These are phyloP conservation scores for Sphagnurus paluster DNA, from an alignment of 1,284 basidiomycete genomes.

Conservation along the genomic window DNA sequence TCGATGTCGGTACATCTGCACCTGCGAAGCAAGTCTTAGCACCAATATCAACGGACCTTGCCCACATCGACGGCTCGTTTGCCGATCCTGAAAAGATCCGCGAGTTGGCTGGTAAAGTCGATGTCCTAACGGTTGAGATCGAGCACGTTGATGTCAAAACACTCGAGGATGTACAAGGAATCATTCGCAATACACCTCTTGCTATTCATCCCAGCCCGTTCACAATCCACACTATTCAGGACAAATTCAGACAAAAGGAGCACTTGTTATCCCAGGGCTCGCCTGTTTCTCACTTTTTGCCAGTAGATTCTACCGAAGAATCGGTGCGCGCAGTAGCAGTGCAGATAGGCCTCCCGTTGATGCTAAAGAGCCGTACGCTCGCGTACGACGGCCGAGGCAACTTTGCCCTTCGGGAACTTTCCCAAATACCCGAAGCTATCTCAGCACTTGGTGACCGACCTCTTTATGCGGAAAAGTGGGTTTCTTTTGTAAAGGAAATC, in stretches of 20 bases:
- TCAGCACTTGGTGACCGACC: constrained; percentile 62
- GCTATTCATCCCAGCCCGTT: constrained; percentile 84
- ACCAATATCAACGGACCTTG: constrained; percentile 44
- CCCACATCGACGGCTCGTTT: constrained; percentile 91
- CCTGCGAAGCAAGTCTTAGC: constrained; percentile 92
- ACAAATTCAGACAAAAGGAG: constrained; percentile 91
- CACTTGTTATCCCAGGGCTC: constrained; percentile 64
- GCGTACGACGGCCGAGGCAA: constrained; percentile 98
- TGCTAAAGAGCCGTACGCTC: constrained; percentile 94
- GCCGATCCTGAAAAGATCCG: constrained; percentile 80
- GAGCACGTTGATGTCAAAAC: constrained; percentile 92
- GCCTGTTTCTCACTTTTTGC: constrained; percentile 76
- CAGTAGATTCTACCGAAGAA: constrained; percentile 55
- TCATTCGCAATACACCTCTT: constrained; percentile 32
- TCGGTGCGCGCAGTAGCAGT: constrained; percentile 57
- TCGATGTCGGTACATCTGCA: constrained; percentile 78
- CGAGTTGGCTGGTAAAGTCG: constrained; percentile 79
- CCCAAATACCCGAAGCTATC: constrained; percentile 66
- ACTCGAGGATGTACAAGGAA: constrained; percentile 65
- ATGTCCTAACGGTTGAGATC: constrained; percentile 95
- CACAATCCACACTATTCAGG: constrained; percentile 91
- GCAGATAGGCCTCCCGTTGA: constrained; percentile 82
- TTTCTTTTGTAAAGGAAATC: constrained; percentile 87
- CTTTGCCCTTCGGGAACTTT: constrained; percentile 67
- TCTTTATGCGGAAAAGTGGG: constrained; percentile 95